Evolutionary conservation across 177 flowering plant species (phyloP).

Genomic region (Vitis hybrid): DNA sequence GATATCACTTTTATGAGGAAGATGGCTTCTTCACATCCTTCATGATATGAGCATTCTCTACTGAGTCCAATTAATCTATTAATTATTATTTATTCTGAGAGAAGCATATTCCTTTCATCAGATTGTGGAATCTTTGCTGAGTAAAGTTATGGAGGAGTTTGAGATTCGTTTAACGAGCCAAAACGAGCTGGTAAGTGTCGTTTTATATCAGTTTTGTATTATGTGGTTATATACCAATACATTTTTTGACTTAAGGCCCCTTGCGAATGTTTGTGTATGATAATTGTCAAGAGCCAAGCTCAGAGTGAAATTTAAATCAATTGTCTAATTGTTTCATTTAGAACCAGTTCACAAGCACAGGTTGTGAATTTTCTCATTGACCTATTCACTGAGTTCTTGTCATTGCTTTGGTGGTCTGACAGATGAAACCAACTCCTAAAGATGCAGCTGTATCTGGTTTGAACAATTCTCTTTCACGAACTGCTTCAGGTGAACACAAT

Average conservation of each 20-base stretch:
- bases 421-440: slow-evolving; percentile 24
- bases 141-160: slow-evolving; percentile 81
- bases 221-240: not conserved
- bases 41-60: not conserved
- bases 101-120: slow-evolving; percentile 24
- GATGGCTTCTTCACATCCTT: not conserved
- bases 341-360: too few relatives aligned
- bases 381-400: not conserved
- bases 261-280: not conserved
- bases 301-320: too few relatives aligned
- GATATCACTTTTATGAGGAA: not conserved
- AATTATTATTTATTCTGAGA: not conserved
- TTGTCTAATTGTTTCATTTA: too few relatives aligned
- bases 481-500: slow-evolving; percentile 11
- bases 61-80: not conserved
- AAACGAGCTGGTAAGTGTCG: slow-evolving; percentile 48
- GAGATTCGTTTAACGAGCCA: slow-evolving; percentile 62
- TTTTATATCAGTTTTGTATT: not conserved
- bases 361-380: too few relatives aligned
- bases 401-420: slow-evolving; percentile 9
- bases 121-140: slow-evolving; percentile 83
- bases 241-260: not conserved
- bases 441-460: slow-evolving; percentile 10
- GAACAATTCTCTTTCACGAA: slow-evolving; percentile 7
- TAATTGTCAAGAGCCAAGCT: too few relatives aligned